Base-by-base conservation (phyloP, 345 rosid species). In the Syzygium jambos region DNA sequence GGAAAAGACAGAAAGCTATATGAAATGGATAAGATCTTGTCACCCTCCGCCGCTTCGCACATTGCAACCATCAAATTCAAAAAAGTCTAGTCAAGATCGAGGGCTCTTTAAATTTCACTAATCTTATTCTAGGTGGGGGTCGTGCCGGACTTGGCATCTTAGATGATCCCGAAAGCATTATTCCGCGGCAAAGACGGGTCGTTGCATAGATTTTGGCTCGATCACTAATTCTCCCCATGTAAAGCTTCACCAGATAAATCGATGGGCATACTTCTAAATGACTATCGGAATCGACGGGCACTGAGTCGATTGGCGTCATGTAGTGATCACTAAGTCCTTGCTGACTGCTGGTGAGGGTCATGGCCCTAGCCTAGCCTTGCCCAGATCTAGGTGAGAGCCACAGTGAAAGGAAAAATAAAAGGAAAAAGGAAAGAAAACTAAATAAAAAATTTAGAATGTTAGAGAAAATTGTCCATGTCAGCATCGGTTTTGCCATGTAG, bases 251-350 rank as follows among this genome's bases (percentile, higher is more conserved):
- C 78, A 30, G 78, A 68, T 8, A 5, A 30, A 68, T 16, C 43
- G 43, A 30, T 17, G 78, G 43, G 17, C 17, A 8, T 23, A 17
- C 4, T 68, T 68, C 10, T 5, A 68, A 34, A 68, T 0, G 46
- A 16, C 46, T 30, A 0, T 4, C 2, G 23, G 34, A 8, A 30
- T 68, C 10, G 23, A 68, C 1, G 2, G 46, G 22, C 7, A 1
- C 11, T 1, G 21, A 15, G 29, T 15, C 0, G n/a, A n/a, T n/a
- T n/a, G n/a, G n/a, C n/a, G n/a, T n/a, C n/a, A n/a, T n/a, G n/a
- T n/a, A n/a, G n/a, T n/a, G n/a, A n/a, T 3, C 1, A 6, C 43
- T 5, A 41, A 41, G 43, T 41, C 43, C 43, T 41, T 41, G 43
- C 43, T 4, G 6, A 1, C 43, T 6, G 43, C 43, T 41, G 43